Conservation (phyloP, 179 eudicot genomes). For the Sideroxylon spinosum region DNA sequence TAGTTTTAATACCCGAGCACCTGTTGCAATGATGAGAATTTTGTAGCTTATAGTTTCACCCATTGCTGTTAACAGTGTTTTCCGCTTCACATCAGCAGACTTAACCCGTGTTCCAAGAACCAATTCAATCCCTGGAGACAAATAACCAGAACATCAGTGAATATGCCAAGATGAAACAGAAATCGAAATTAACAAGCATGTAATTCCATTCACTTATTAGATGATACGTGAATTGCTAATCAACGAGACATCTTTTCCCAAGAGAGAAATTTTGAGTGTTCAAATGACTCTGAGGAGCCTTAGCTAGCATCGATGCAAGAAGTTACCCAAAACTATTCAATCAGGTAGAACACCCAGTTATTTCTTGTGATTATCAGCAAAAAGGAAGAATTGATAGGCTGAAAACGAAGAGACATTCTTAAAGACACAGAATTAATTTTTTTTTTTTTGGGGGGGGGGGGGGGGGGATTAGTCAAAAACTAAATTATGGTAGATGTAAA, state of each 20-base stretch:
- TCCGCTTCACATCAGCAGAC: slow-evolving; percentile 90
- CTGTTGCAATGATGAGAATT: slow-evolving; percentile 89
- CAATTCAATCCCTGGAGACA: slow-evolving; percentile 74
- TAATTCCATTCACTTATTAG: slow-evolving; percentile 2
- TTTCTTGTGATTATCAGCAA: neutral
- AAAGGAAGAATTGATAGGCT: neutral
- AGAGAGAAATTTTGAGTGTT: neutral
- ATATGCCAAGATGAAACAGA: neutral
- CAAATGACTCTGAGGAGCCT: neutral
- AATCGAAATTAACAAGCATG: neutral
- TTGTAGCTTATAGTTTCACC: slow-evolving; percentile 98
- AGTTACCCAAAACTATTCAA: neutral
- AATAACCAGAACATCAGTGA: slow-evolving; percentile 10
- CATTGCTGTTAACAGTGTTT: slow-evolving; percentile 74
- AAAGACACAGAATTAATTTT: neutral
- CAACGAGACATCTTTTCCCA: neutral
- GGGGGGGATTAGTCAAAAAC: too few species aligned
- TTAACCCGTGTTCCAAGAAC: slow-evolving; percentile 89
- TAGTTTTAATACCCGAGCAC: slow-evolving; percentile 83
- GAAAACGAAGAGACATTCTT: neutral
- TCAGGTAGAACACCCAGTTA: neutral
- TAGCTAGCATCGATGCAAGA: neutral
- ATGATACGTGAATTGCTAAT: neutral
- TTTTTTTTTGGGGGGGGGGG: too few species aligned
- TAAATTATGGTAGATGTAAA: too few species aligned